Evolutionary conservation across 345 rosid species (phyloP).

Genomic region (Jatropha curcas): DNA sequence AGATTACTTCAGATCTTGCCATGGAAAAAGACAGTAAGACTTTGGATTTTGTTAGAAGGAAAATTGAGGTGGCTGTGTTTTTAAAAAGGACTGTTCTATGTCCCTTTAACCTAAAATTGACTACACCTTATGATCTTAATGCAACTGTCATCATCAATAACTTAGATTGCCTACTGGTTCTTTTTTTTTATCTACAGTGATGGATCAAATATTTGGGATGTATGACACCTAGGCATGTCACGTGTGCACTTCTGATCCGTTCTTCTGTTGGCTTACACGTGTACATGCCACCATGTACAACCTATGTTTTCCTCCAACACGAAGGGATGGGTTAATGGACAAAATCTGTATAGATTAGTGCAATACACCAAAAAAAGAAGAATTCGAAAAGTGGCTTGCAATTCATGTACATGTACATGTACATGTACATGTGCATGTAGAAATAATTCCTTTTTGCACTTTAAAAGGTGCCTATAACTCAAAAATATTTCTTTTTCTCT

Average conservation of each 20-base stretch:
- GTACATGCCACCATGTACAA: not conserved
- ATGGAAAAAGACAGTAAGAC: slow-evolving; percentile 4
- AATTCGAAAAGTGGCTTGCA: not conserved
- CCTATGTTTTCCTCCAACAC: not conserved
- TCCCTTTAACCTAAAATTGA: not conserved
- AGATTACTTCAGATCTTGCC: not conserved
- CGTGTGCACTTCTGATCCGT: not conserved
- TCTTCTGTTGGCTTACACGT: not conserved
- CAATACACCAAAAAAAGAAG: not conserved
- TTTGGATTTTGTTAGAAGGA: not conserved
- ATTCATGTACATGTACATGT: not conserved
- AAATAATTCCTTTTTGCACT: not conserved
- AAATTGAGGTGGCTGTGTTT: not conserved
- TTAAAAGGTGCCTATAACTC: not conserved
- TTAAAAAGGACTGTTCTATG: not conserved
- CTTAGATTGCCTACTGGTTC: not conserved
- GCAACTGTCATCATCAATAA: slow-evolving; percentile 13
- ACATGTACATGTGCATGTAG: not conserved
- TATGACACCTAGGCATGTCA: too few relatives aligned
- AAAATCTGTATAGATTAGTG: not conserved
- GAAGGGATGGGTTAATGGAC: slow-evolving; percentile 22
- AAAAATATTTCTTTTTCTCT: not conserved
- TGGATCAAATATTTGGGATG: not conserved
- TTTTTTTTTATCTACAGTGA: not conserved
- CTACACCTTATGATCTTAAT: not conserved